These are phyloP conservation scores for Russula sp. DNA, from an alignment of 768 basidiomycete species.

Conservation along the genomic window DNA sequence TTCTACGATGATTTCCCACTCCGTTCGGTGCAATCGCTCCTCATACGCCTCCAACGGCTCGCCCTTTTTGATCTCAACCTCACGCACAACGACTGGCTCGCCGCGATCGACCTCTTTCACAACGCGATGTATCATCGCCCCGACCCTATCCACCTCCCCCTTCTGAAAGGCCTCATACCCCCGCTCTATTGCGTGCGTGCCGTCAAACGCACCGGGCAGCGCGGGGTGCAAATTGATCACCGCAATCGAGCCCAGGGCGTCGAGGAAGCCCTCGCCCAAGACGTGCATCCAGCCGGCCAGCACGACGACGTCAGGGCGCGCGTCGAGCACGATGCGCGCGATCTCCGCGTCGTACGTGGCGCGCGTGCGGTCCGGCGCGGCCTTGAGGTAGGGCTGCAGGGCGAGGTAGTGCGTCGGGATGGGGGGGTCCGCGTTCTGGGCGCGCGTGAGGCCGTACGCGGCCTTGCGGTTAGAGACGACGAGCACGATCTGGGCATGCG, in stretches of 20 bases:
- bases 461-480: conserved; percentile 91
- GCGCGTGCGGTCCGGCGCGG: conserved; percentile 64
- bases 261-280: conserved; percentile 73
- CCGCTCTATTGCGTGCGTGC: conserved; percentile 83
- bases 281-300: conserved; percentile 99
- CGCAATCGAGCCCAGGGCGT: conserved; percentile 59
- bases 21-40: conserved; percentile 68
- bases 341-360: conserved; percentile 83
- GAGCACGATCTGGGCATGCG: conserved; percentile 62
- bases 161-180: conserved; percentile 85
- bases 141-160: conserved; percentile 72
- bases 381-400: conserved; percentile 77
- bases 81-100: conserved; percentile 74
- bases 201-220: conserved; percentile 93
- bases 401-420: conserved; percentile 81
- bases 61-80: conserved; percentile 65
- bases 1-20: conserved; percentile 90
- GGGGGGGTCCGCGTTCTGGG: conserved; percentile 57
- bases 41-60: conserved; percentile 73
- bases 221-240: conserved; percentile 98
- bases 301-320: conserved; percentile 77
- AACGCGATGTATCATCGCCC: conserved; percentile 92
- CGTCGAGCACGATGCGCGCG: conserved; percentile 56
- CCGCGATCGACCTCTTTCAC: conserved; percentile 92
- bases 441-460: conserved; percentile 85